These are phyloP conservation scores for Coemansia sp. DNA, from an alignment of 192 early-diverging fungal species.

Conservation along the genomic window DNA sequence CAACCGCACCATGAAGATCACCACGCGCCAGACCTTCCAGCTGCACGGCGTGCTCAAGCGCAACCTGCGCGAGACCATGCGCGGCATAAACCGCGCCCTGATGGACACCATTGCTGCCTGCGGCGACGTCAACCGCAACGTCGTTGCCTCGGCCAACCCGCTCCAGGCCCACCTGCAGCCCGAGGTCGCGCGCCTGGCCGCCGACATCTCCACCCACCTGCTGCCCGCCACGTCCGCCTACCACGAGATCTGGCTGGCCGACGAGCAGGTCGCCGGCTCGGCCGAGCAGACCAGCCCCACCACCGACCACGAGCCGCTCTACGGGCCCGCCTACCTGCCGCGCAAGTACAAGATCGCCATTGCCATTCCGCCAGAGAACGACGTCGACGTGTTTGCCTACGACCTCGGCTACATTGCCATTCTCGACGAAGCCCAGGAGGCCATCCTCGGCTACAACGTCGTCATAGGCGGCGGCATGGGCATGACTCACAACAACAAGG, in stretches of 20 bases:
- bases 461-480: slow-evolving; percentile 98
- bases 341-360: slow-evolving; percentile 97
- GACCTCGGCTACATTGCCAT: slow-evolving; percentile 95
- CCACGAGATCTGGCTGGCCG: slow-evolving; percentile 97
- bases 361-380: slow-evolving; percentile 94
- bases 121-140: slow-evolving; percentile 98
- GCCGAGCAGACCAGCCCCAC: slow-evolving; percentile 63
- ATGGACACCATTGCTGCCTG: slow-evolving; percentile 95
- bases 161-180: slow-evolving; percentile 75
- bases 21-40: slow-evolving; percentile 96
- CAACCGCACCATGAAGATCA: slow-evolving; percentile 90
- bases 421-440: slow-evolving; percentile 66
- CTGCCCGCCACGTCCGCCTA: slow-evolving; percentile 87
- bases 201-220: slow-evolving; percentile 73
- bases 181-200: slow-evolving; percentile 74
- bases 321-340: slow-evolving; percentile 90
- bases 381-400: slow-evolving; percentile 95
- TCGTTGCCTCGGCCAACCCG: slow-evolving; percentile 91
- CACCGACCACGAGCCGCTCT: slow-evolving; percentile 83
- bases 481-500: slow-evolving; percentile 97
- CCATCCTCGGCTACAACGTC: slow-evolving; percentile 89
- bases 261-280: slow-evolving; percentile 78
- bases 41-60: slow-evolving; percentile 94
- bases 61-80: slow-evolving; percentile 84
- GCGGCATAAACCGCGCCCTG: slow-evolving; percentile 87